These are phyloP conservation scores for Closterium sp. DNA, from an alignment of 139 green algal genomes.

Conservation along the genomic window DNA sequence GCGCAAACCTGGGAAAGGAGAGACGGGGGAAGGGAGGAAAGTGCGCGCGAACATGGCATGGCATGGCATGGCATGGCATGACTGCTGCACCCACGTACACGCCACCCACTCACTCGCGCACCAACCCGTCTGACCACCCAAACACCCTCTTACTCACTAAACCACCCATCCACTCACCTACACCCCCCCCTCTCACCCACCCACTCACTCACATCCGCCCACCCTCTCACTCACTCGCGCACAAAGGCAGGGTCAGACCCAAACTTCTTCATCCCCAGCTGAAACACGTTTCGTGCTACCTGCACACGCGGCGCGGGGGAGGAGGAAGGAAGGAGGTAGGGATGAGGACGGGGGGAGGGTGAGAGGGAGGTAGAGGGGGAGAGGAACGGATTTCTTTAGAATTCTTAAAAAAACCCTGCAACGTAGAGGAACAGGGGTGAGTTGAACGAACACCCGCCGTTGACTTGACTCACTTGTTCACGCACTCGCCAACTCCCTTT, in stretches of 20 bases:
- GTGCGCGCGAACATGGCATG: background rate
- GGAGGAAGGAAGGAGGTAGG: background rate
- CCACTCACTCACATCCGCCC: too few relatives aligned
- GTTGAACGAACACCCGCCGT: too few relatives aligned
- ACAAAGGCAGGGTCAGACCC: slow-evolving; percentile 70
- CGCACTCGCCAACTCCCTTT: too few relatives aligned
- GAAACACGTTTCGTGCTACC: slow-evolving; percentile 87
- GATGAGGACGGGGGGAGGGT: too few relatives aligned
- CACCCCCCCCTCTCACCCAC: too few relatives aligned
- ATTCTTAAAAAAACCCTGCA: too few relatives aligned
- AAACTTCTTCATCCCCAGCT: slow-evolving; percentile 80
- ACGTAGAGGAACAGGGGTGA: too few relatives aligned
- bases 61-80: too few relatives aligned
- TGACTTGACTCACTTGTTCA: too few relatives aligned
- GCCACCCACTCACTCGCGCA: background rate
- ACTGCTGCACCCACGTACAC: background rate
- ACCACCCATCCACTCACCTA: too few relatives aligned
- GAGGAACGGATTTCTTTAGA: background rate
- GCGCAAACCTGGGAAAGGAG: background rate
- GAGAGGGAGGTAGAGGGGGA: background rate
- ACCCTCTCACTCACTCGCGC: slow-evolving; percentile 60
- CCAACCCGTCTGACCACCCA: too few relatives aligned
- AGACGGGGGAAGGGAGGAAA: background rate
- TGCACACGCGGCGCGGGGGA: background rate
- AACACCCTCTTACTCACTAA: too few relatives aligned